Conservation (phyloP, 441 rosid genomes). For the Erodium trifolium region DNA sequence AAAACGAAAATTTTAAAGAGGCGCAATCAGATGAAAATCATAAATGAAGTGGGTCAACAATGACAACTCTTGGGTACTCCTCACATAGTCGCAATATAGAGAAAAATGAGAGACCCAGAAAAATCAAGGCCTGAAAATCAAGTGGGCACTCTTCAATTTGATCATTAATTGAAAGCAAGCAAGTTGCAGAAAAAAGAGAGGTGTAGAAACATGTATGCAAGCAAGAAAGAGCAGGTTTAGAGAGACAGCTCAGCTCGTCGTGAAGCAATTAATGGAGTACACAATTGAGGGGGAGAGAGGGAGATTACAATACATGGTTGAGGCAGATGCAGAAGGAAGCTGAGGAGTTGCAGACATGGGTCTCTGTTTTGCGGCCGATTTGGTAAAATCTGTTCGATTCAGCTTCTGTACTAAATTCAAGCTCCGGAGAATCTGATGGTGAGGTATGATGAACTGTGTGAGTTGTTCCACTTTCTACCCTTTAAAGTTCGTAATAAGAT, state of each 20-base stretch:
- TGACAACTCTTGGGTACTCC: background rate
- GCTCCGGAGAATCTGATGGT: background rate
- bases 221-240: background rate
- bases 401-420: background rate
- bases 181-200: background rate
- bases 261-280: background rate
- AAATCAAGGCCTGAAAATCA: background rate
- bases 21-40: background rate
- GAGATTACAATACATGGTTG: background rate
- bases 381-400: background rate
- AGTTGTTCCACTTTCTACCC: background rate
- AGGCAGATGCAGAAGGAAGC: background rate
- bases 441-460: background rate
- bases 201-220: background rate
- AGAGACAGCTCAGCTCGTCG: background rate
- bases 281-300: background rate
- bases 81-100: background rate
- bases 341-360: background rate
- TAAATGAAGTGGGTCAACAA: background rate
- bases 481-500: background rate
- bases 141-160: background rate
- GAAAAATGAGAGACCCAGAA: background rate
- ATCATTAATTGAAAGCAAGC: conserved; percentile 1
- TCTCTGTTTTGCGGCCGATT: background rate
- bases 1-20: background rate